Evolutionary conservation across 2,329 filamentous ascomycete genomes (phyloP).

Genomic region (Colletotrichum sp.): DNA sequence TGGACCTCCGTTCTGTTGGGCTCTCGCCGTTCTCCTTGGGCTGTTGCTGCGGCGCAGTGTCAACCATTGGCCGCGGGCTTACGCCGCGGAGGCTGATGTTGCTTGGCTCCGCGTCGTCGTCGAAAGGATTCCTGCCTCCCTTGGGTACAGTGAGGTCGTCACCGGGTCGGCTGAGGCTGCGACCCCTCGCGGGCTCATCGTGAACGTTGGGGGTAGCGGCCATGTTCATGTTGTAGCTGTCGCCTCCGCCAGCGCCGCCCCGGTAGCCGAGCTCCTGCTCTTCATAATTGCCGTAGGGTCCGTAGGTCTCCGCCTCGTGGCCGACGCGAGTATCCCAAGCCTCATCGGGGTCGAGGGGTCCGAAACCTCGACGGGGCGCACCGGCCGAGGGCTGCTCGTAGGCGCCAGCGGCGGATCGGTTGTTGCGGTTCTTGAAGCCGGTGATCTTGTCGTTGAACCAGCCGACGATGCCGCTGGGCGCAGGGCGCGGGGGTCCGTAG

Average conservation of each 20-base stretch:
- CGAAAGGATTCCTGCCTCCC: conserved; percentile 69
- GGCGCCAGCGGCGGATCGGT: conserved; percentile 70
- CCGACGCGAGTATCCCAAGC: conserved; percentile 86
- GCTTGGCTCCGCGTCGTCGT: conserved; percentile 69
- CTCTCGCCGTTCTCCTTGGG: conserved; percentile 50
- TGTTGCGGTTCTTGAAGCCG: conserved; percentile 68
- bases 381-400: conserved; percentile 65
- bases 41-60: conserved; percentile 38
- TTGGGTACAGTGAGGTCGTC: conserved; percentile 35
- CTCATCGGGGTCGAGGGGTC: conserved; percentile 79
- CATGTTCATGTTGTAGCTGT: conserved; percentile 56
- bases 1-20: conserved; percentile 71
- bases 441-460: conserved; percentile 75
- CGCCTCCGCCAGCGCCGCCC: conserved; percentile 41
- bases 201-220: conserved; percentile 38
- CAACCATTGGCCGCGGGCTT: conserved; percentile 73
- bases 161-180: conserved; percentile 11
- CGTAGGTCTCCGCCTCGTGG: conserved; percentile 71
- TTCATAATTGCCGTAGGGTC: conserved; percentile 71
- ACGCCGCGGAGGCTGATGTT: conserved; percentile 70
- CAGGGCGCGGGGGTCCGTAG: conserved; percentile 57
- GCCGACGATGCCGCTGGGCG: conserved; percentile 68
- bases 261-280: conserved; percentile 72
- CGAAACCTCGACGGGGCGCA: conserved; percentile 62
- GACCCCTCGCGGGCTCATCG: conserved; percentile 26